Conservation (phyloP, 768 basidiomycete species). For the Gloeopeniophorella convolvens region DNA sequence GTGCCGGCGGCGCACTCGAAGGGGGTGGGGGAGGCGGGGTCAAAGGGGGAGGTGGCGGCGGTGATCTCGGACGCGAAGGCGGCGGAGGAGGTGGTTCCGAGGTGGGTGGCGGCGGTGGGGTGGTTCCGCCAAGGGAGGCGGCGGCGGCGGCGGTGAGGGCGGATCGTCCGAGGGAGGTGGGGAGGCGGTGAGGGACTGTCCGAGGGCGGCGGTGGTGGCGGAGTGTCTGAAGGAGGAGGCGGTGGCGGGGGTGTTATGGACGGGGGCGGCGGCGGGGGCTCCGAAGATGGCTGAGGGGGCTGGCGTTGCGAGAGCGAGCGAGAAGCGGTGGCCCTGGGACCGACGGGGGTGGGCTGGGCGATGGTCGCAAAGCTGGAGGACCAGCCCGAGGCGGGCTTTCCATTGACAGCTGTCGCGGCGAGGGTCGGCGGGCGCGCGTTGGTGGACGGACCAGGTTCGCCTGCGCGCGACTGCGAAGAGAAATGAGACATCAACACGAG, state of each 20-base stretch:
- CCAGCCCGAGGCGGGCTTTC: slow-evolving; percentile 19
- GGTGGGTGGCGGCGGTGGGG: too few relatives aligned
- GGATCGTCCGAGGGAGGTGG: slow-evolving; percentile 23
- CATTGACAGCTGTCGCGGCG: slow-evolving; percentile 14
- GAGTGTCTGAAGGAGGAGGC: too few relatives aligned
- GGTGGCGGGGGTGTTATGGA: slow-evolving; percentile 8
- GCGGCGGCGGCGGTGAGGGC: slow-evolving; percentile 28
- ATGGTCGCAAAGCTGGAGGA: slow-evolving; percentile 20
- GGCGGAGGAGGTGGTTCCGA: slow-evolving; percentile 25
- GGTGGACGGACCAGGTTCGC: slow-evolving; percentile 11
- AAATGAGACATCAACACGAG: slow-evolving; percentile 1
- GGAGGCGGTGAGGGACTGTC: slow-evolving; percentile 27
- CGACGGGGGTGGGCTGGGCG: slow-evolving; percentile 21
- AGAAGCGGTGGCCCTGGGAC: slow-evolving; percentile 19
- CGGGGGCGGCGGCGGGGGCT: slow-evolving; percentile 26
- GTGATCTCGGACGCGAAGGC: slow-evolving; percentile 23
- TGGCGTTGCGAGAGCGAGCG: slow-evolving; percentile 25
- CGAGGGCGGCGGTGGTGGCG: slow-evolving; percentile 26
- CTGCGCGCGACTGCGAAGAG: slow-evolving; percentile 14
- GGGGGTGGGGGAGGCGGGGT: slow-evolving; percentile 19
- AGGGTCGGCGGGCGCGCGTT: slow-evolving; percentile 11
- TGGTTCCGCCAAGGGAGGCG: too few relatives aligned
- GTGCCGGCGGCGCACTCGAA: slow-evolving; percentile 22
- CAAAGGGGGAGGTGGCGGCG: slow-evolving; percentile 21
- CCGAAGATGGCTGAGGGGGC: slow-evolving; percentile 19